Evolutionary conservation across 2,329 filamentous ascomycete genomes (phyloP), one percentile per base, ranked within the genome.

Genomic region (Teratosphaeria nubilosa): DNA sequence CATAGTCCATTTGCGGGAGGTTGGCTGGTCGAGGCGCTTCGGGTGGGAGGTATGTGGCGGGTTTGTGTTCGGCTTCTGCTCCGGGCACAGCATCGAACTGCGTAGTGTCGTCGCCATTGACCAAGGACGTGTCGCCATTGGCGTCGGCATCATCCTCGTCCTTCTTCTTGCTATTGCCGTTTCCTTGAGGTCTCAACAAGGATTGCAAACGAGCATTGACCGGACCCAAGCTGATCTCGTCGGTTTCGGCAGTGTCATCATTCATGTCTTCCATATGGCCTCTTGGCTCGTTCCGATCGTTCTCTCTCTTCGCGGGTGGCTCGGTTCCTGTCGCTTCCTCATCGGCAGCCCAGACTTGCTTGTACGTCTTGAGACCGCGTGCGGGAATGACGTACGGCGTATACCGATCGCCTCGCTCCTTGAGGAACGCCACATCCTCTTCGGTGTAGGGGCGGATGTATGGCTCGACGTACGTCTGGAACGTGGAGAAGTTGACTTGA

Each of bases 401-500:
- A 24, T 86, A 78, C 41, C 94, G 84, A 72, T 99, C 91, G 58
- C 91, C 90, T 67, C 82, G 62, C 74, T 99, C 94, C 67, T 91
- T 86, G 41, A 99, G 75, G 70, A 96, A 99, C 0, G 90, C 90
- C 52, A 96, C 82, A 69, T 99, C 94, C 70, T 99, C 94, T 70
- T 99, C 94, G 0, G 87, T 89, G 65, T 95, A 87, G 0, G 88
- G 85, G 5, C 92, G 84, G 64, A 96, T 94, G 75, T 89, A 97
- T 0, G 91, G 90, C 63, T 99, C 94, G 57, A 95, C 82, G 70
- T 94, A 96, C 5, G 88, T 86, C n/a, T 88, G 86, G 73, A 99
- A 99, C 1, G 92, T 96, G 58, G 85, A 87, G 64, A 94, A 94
- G 71, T 88, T 91, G 72, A 97, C 94, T 76, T 99, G 94, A 67